These are phyloP conservation scores for Solanum gandarillasii DNA, from an alignment of 257 asterid genomes.

Conservation along the genomic window DNA sequence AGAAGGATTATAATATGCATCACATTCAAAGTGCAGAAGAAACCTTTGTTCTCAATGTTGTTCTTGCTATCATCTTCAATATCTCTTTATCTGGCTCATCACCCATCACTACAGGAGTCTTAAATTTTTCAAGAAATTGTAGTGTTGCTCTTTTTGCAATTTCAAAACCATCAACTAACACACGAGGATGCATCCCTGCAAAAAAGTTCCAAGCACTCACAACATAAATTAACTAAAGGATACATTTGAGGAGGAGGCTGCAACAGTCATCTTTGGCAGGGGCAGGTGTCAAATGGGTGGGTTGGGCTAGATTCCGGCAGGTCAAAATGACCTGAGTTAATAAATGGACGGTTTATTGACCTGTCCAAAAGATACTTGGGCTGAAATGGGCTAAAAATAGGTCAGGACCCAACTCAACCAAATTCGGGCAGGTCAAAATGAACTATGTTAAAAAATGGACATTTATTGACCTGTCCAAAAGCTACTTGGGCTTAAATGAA, in stretches of 20 bases:
- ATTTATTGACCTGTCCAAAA: neutral
- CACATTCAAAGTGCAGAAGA: neutral
- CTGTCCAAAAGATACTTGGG: neutral
- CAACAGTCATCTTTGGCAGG: neutral
- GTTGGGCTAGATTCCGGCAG: neutral
- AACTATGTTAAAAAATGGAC: neutral
- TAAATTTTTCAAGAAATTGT: conserved; percentile 83
- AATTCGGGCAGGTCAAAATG: neutral
- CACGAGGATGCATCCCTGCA: conserved; percentile 99
- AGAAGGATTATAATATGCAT: neutral
- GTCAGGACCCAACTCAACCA: neutral
- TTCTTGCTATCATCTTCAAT: conserved; percentile 95
- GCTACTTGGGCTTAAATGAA: neutral
- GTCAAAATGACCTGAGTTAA: neutral
- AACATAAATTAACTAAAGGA: neutral
- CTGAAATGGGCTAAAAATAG: neutral
- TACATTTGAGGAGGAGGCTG: neutral
- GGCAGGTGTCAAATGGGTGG: neutral
- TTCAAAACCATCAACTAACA: conserved; percentile 93
- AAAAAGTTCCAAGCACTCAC: neutral
- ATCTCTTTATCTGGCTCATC: conserved; percentile 92
- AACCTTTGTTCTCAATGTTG: conserved; percentile 94
- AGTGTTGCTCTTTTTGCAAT: conserved; percentile 90
- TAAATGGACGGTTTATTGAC: neutral
- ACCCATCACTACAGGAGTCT: conserved; percentile 91